Percentiles rank a stretch among this genome's conserved stretches.
phyloP scores from a whole-genome alignment of 352 stramenopile species.

The Halophytophthora polymorphica region DNA sequence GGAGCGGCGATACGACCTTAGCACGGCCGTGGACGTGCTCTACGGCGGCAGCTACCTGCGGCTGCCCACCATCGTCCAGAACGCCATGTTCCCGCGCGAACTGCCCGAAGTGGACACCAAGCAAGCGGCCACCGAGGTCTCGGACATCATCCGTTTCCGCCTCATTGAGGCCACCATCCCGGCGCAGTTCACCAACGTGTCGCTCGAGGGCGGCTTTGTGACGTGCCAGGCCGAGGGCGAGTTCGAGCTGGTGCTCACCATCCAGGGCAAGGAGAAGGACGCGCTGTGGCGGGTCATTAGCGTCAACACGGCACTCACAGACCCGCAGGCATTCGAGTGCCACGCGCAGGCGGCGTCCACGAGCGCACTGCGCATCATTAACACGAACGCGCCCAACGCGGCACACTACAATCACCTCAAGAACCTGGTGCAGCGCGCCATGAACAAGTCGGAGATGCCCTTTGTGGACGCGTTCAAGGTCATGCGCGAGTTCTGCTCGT shows the following conservation, averaged over 20 bases:
- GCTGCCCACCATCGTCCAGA: slow-evolving; percentile 68
- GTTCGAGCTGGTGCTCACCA: slow-evolving; percentile 83
- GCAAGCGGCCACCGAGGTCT: slow-evolving; percentile 51
- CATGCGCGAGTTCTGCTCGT: slow-evolving; percentile 84
- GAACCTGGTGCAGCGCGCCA: slow-evolving; percentile 80
- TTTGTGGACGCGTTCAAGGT: slow-evolving; percentile 79
- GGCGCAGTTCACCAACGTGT: slow-evolving; percentile 74
- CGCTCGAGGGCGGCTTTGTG: slow-evolving; percentile 75
- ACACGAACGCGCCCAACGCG: slow-evolving; percentile 64
- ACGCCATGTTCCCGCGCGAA: slow-evolving; percentile 68
- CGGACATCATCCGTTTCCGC: slow-evolving; percentile 80
- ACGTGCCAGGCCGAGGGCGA: slow-evolving; percentile 72
- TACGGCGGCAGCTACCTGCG: slow-evolving; percentile 75
- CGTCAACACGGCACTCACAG: slow-evolving; percentile 73
- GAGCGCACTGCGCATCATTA: slow-evolving; percentile 72
- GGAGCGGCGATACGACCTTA: slow-evolving; percentile 78
- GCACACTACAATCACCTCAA: slow-evolving; percentile 81
- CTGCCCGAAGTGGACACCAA: slow-evolving; percentile 62
- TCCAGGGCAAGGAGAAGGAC: slow-evolving; percentile 75
- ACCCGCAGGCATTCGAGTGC: slow-evolving; percentile 47
- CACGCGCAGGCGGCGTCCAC: slow-evolving; percentile 60
- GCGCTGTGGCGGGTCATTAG: slow-evolving; percentile 78
- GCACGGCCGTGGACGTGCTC: slow-evolving; percentile 76
- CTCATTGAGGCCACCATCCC: slow-evolving; percentile 81
- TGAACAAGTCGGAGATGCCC: slow-evolving; percentile 80